Conservation (phyloP, 345 rosid genomes). For the Eucalyptus marginata region DNA sequence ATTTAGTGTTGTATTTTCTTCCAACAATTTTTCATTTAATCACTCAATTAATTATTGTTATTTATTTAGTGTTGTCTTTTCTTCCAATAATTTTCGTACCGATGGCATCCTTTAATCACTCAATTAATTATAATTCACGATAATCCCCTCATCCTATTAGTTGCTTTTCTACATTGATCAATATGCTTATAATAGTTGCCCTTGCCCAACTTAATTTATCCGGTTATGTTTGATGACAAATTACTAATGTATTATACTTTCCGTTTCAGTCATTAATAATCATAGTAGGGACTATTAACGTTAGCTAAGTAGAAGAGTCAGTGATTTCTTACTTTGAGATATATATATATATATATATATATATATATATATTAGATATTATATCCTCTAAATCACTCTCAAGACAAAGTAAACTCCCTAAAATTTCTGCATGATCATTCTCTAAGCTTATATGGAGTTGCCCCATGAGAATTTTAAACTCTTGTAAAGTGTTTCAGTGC, state of each 20-base stretch:
- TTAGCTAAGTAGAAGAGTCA: neutral
- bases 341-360: too few relatives aligned
- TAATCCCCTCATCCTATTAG: too few relatives aligned
- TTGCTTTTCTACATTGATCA: too few relatives aligned
- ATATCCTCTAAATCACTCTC: neutral
- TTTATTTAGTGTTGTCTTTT: neutral
- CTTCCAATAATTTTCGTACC: neutral
- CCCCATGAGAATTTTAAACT: neutral
- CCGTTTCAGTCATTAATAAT: neutral
- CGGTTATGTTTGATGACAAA: neutral
- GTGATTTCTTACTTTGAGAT: neutral
- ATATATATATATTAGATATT: too few relatives aligned
- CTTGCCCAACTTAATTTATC: neutral
- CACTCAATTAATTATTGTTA: neutral
- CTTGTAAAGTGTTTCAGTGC: neutral
- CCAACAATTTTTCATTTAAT: neutral
- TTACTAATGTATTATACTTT: neutral
- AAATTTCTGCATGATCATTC: neutral
- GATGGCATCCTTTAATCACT: fast-evolving
- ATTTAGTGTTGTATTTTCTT: neutral
- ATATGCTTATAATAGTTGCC: neutral
- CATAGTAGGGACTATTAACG: neutral
- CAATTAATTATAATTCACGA: neutral
- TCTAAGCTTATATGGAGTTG: neutral
- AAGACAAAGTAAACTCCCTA: neutral